Evolutionary conservation across 2,329 filamentous ascomycete genomes (phyloP), one percentile per base, ranked within the genome.

Genomic region (Sclerotinia spermophila): DNA sequence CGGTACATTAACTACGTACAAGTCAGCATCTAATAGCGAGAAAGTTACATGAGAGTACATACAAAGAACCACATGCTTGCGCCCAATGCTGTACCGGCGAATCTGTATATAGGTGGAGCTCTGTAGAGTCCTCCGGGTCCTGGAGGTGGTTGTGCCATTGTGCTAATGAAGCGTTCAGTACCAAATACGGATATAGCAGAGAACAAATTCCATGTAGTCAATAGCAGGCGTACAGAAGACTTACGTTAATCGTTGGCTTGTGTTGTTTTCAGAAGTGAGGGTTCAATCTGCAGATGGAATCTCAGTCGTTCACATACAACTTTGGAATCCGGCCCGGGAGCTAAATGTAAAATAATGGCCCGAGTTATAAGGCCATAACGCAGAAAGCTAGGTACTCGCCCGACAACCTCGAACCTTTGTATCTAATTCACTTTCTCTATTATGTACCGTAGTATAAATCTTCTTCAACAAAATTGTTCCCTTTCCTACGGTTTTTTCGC

Each of bases 31-130:
- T n/a, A 33, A 2, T n/a, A 21, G 21, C 7, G 21, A 19, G 2
- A 19, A 61, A n/a, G 11, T 38, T 10, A 60, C 3, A 17, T 8
- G 24, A 38, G 71, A 62, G 72, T 70, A 85, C 91, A 80, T 88
- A 98, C 94, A 82, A 96, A 99, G 84, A 99, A 98, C 96, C 96
- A 99, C 96, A 98, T 99, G 83, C 92, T 92, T 69, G 96, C 96
- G 76, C 94, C 92, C 74, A 99, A 86, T 73, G 90, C 92, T 59
- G 93, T 97, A 61, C 92, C 95, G 71, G 90, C 87, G 82, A 95
- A 91, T 80, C 93, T 89, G 85, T 98, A 97, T 75, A 97, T 79
- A 60, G 88, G 89, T 73, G 87, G 85, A 64, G 83, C 86, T 66
- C 48, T 66, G 45, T 66, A 66, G 35, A 66, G 62, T 53, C 45